A percentile compares a stretch with the other conserved stretches of the same genome.
Conservation (phyloP, 176 grass and related monocot genomes). For the Metroxylon sagu region DNA sequence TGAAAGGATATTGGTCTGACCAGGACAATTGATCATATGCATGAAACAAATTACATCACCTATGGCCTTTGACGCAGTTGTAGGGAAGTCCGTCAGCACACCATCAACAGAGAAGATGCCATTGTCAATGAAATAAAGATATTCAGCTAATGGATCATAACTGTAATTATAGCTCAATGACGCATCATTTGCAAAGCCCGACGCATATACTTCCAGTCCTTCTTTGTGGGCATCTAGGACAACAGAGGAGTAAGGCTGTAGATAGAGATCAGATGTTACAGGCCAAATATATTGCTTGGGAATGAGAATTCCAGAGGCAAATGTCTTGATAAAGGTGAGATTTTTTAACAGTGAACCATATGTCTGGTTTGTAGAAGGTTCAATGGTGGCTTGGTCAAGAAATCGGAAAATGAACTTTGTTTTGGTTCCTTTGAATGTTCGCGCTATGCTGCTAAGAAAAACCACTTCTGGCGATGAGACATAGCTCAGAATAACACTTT, state of each 20-base stretch:
- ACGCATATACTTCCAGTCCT: constrained; percentile 69
- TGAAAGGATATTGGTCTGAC: not conserved
- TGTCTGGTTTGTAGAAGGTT: constrained; percentile 65
- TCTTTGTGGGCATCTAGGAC: constrained; percentile 51
- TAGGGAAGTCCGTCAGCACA: constrained; percentile 56
- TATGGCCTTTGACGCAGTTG: constrained; percentile 68
- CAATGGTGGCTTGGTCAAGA: constrained; percentile 18
- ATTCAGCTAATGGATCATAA: constrained; percentile 77
- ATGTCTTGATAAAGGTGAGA: constrained; percentile 50
- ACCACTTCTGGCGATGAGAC: constrained; percentile 69
- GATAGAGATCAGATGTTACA: constrained; percentile 51
- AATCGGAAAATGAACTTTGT: constrained; percentile 69
- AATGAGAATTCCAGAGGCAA: constrained; percentile 74
- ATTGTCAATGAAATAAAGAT: constrained; percentile 37
- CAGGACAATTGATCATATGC: not conserved
- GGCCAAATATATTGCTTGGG: constrained; percentile 79
- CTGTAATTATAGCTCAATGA: constrained; percentile 75
- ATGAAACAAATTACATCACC: constrained; percentile 30
- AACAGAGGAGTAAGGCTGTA: constrained; percentile 10
- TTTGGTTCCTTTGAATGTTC: constrained; percentile 29
- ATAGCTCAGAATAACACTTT: constrained; percentile 26
- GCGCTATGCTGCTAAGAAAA: constrained; percentile 52
- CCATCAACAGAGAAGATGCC: constrained; percentile 72
- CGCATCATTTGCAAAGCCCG: constrained; percentile 81
- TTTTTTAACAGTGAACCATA: constrained; percentile 47